A percentile compares a stretch with the other conserved stretches of the same genome.
Evolutionary conservation across 1,284 basidiomycete genomes (phyloP).

Genomic region (Leccinum laetum): DNA sequence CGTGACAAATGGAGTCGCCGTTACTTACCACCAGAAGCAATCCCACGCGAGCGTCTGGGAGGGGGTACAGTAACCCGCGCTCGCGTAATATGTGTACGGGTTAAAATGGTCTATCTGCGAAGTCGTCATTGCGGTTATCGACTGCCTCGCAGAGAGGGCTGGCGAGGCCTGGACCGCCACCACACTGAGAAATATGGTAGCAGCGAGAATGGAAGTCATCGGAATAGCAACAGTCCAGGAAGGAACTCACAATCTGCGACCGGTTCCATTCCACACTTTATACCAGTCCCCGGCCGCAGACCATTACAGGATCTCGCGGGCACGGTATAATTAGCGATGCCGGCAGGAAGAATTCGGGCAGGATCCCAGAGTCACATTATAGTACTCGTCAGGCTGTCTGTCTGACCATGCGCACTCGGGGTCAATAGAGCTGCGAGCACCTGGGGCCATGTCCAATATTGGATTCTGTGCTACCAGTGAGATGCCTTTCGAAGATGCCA

Average conservation of each 20-base stretch:
- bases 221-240: background rate
- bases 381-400: background rate
- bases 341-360: background rate
- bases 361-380: conserved; percentile 12
- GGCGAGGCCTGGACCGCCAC: conserved; percentile 25
- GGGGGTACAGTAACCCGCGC: conserved; percentile 54
- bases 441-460: background rate
- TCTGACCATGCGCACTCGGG: background rate
- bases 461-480: background rate
- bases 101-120: conserved; percentile 48
- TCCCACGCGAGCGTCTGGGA: conserved; percentile 49
- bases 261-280: background rate
- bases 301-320: background rate
- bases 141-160: conserved; percentile 27
- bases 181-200: conserved; percentile 15
- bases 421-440: background rate
- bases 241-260: background rate
- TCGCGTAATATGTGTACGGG: conserved; percentile 58
- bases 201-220: conserved; percentile 22
- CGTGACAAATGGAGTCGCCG: conserved; percentile 33
- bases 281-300: background rate
- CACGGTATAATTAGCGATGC: conserved; percentile 12
- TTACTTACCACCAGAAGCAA: conserved; percentile 66
- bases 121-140: conserved; percentile 42
- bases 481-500: background rate